phyloP scores from a whole-genome alignment of 2,329 filamentous ascomycete genomes.

The Stemphylium beticola region DNA sequence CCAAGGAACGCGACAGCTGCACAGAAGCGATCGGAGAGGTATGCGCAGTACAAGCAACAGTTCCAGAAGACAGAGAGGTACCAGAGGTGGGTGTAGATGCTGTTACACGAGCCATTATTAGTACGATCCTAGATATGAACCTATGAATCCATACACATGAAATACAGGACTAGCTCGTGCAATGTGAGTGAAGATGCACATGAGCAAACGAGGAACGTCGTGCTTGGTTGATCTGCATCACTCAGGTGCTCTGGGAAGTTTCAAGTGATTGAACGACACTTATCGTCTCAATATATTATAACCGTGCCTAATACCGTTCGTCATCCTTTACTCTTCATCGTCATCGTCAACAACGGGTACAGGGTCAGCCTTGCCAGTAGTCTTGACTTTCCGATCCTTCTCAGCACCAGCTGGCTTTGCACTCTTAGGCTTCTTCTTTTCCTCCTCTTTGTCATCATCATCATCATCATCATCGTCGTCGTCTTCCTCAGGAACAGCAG shows the following conservation, averaged over 20 bases:
- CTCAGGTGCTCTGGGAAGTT: too few species aligned
- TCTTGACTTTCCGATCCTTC: slow-evolving; percentile 43
- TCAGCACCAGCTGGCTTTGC: slow-evolving; percentile 46
- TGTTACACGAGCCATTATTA: not conserved
- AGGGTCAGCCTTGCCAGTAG: slow-evolving; percentile 34
- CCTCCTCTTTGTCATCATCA: slow-evolving; percentile 41
- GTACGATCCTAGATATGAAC: not conserved
- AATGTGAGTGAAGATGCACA: too few species aligned
- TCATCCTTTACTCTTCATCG: slow-evolving; percentile 28
- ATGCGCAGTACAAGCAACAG: slow-evolving; percentile 23
- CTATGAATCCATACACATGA: not conserved
- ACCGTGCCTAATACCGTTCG: not conserved
- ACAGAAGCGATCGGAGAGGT: slow-evolving; percentile 28
- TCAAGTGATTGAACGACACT: too few species aligned
- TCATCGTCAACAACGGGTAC: slow-evolving; percentile 43
- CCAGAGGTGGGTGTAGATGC: slow-evolving; percentile 26
- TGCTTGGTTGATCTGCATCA: too few species aligned
- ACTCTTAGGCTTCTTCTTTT: slow-evolving; percentile 45
- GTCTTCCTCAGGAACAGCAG: slow-evolving; percentile 29
- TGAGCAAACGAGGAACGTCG: not conserved
- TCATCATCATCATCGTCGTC: slow-evolving; percentile 43
- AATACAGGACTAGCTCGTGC: not conserved
- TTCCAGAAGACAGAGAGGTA: slow-evolving; percentile 31
- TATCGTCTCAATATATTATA: not conserved
- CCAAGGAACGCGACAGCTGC: slow-evolving; percentile 33